These are phyloP conservation scores for Pythium guiyangense DNA, from an alignment of 352 stramenopile genomes.

Conservation along the genomic window DNA sequence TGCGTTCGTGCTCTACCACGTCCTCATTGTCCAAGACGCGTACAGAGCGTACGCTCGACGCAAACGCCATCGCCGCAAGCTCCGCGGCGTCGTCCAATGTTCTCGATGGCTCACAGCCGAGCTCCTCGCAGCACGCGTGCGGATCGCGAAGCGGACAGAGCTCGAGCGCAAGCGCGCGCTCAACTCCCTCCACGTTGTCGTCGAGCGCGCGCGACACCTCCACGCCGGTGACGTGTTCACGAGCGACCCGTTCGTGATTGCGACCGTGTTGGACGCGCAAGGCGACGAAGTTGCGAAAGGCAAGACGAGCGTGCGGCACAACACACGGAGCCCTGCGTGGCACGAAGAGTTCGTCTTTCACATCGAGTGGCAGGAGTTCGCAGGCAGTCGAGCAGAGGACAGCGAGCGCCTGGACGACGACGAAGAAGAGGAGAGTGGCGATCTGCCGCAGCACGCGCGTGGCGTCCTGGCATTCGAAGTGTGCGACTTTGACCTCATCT, in stretches of 20 bases:
- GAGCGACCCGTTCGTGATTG: conserved; percentile 60
- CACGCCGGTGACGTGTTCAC: conserved; percentile 45
- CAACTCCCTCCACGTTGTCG: conserved; percentile 52
- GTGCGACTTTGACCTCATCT: conserved; percentile 39
- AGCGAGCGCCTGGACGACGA: conserved; percentile 14
- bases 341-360: conserved; percentile 68
- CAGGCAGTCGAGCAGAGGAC: too few relatives aligned
- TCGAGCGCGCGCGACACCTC: conserved; percentile 46
- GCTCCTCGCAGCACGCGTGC: conserved; percentile 18
- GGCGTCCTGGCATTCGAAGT: conserved; percentile 16
- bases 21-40: conserved; percentile 64
- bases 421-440: too few relatives aligned
- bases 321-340: conserved; percentile 59
- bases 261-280: conserved; percentile 22
- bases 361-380: conserved; percentile 5
- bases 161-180: conserved; percentile 24
- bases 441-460: not conserved
- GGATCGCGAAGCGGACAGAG: conserved; percentile 22
- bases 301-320: conserved; percentile 42
- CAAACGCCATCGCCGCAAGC: conserved; percentile 15
- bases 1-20: conserved; percentile 52
- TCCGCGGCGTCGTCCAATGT: conserved; percentile 32
- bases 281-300: conserved; percentile 28
- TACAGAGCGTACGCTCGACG: conserved; percentile 31
- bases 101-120: conserved; percentile 21